phyloP scores from a whole-genome alignment of 2,329 filamentous ascomycete genomes.

The Trematosphaeria pertusa region DNA sequence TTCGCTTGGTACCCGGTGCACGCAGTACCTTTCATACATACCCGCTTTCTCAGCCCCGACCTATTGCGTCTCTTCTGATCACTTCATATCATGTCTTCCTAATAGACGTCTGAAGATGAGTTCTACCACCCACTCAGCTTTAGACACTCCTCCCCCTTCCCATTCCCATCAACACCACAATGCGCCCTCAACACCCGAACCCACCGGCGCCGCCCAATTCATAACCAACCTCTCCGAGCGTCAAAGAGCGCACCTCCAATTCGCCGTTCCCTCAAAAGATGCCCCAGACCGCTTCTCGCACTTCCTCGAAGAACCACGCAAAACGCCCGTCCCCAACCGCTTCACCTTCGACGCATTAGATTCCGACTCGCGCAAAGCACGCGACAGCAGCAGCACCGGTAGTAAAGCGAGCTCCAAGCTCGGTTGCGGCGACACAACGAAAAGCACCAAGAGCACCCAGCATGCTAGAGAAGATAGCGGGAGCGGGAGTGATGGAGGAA shows the following conservation, averaged over 20 bases:
- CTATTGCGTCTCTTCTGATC: too few relatives aligned
- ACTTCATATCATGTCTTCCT: too few relatives aligned
- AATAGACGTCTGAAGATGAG: too few relatives aligned
- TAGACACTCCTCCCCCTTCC: too few relatives aligned
- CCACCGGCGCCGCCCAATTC: conserved; percentile 27
- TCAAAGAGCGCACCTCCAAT: conserved; percentile 26
- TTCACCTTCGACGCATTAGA: conserved; percentile 27
- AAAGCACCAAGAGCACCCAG: background rate
- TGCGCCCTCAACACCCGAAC: conserved; percentile 7
- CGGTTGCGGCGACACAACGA: background rate
- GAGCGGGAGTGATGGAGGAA: conserved; percentile 1
- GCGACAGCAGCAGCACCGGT: conserved; percentile 11
- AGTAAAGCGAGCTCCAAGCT: conserved; percentile 5
- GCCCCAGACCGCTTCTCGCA: conserved; percentile 24
- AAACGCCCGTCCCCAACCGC: conserved; percentile 25
- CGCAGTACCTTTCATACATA: too few relatives aligned
- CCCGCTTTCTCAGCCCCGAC: too few relatives aligned
- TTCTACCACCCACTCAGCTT: too few relatives aligned
- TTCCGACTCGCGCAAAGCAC: conserved; percentile 6
- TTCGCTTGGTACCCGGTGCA: too few relatives aligned
- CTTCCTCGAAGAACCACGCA: conserved; percentile 24
- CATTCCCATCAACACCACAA: too few relatives aligned
- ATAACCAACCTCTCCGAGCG: conserved; percentile 18
- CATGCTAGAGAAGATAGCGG: background rate
- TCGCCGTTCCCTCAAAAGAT: conserved; percentile 15